phyloP scores from a whole-genome alignment of 1,284 basidiomycete genomes.

The Pyrrhoderma lamaoense region DNA sequence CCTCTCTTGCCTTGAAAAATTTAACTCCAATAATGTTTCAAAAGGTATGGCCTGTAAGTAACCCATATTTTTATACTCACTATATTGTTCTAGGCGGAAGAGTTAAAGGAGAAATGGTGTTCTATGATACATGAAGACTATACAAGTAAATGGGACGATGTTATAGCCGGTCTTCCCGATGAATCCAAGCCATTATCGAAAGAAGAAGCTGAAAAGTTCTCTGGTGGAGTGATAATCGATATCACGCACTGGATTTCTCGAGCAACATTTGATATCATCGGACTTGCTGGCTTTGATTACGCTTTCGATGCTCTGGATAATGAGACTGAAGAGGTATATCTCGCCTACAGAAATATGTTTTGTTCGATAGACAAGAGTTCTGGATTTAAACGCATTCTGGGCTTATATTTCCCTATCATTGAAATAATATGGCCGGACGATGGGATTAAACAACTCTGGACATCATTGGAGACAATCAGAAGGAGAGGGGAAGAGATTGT shows the following conservation, averaged over 20 bases:
- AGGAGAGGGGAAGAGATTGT: constrained; percentile 35
- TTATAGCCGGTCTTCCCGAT: constrained; percentile 22
- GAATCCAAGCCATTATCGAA: constrained; percentile 2
- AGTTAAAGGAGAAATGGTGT: constrained; percentile 33
- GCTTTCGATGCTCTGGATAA: constrained; percentile 40
- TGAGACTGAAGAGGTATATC: constrained; percentile 40
- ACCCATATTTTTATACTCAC: constrained; percentile 3
- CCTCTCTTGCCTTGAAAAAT: constrained; percentile 33
- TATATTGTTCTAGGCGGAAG: constrained; percentile 29
- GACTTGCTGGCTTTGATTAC: constrained; percentile 43
- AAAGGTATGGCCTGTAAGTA: constrained; percentile 25
- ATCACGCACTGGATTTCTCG: constrained; percentile 42
- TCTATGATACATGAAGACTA: constrained; percentile 34
- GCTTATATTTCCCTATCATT: constrained; percentile 39
- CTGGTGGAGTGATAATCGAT: constrained; percentile 29
- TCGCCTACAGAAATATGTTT: constrained; percentile 44
- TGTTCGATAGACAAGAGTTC: constrained; percentile 36
- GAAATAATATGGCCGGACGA: constrained; percentile 39
- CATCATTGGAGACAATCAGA: constrained; percentile 33
- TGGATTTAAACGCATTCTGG: constrained; percentile 31
- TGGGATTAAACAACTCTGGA: constrained; percentile 30
- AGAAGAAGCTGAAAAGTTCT: neutral
- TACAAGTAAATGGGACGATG: constrained; percentile 29
- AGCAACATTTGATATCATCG: constrained; percentile 46
- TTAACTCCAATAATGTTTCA: constrained; percentile 39